Percentiles rank a stretch among this genome's conserved stretches.
Conservation (phyloP, 805 yeast genomes). For the Wickerhamiella sorbophila region DNA sequence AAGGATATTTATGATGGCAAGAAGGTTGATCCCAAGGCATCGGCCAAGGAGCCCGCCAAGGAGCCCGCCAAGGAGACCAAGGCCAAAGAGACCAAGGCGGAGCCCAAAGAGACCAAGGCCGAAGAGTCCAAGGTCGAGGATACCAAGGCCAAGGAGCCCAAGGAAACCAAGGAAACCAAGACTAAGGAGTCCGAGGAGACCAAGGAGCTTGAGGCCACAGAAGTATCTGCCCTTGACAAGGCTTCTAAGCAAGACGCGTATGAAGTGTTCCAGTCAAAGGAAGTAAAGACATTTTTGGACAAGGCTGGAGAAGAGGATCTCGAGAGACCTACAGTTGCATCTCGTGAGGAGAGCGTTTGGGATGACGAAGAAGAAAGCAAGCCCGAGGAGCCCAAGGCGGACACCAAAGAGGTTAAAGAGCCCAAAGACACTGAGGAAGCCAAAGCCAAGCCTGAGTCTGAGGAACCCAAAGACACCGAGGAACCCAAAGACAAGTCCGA, state of each 20-base stretch:
- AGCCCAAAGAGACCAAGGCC: constrained; percentile 20
- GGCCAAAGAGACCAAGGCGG: constrained; percentile 25
- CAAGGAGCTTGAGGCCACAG: constrained; percentile 6
- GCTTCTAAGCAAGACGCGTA: constrained; percentile 34
- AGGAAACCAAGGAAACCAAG: constrained; percentile 11
- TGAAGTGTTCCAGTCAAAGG: constrained; percentile 34
- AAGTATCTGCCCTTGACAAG: constrained; percentile 22
- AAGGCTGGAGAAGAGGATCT: constrained; percentile 35
- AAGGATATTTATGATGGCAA: constrained; percentile 67
- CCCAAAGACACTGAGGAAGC: constrained; percentile 8
- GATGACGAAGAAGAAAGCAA: too few relatives aligned
- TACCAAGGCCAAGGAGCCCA: constrained; percentile 18
- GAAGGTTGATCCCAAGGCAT: constrained; percentile 27
- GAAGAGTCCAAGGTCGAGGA: constrained; percentile 22
- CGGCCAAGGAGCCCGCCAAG: constrained; percentile 19
- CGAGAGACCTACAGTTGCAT: constrained; percentile 2
- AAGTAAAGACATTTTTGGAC: constrained; percentile 34
- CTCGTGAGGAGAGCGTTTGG: constrained; percentile 23
- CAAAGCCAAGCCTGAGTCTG: constrained; percentile 1
- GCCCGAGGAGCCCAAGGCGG: constrained; percentile 21
- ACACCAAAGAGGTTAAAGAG: constrained; percentile 10
- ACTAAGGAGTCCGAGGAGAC: constrained; percentile 7
- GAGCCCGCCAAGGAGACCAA: constrained; percentile 12
- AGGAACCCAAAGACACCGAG: constrained; percentile 7
- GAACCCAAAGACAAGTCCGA: constrained; percentile 14